phyloP scores from a whole-genome alignment of 331 rosid species.

The Saraca asoca region DNA sequence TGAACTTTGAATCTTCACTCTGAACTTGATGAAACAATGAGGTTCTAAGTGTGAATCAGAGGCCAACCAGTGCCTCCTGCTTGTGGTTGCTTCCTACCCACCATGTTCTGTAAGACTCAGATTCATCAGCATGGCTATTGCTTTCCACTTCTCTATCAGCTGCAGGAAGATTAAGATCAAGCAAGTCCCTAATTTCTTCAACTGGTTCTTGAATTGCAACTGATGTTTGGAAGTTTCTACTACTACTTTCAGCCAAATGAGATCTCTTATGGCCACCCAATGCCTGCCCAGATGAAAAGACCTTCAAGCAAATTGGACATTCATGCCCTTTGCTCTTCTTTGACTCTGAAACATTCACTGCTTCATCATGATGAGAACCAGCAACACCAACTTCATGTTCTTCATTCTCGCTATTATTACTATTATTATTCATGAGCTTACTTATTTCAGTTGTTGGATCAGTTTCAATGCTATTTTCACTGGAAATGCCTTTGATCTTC shows the following conservation, averaged over 20 bases:
- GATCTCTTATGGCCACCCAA: slow-evolving; percentile 96
- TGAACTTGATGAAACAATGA: no score
- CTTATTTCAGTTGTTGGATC: no score
- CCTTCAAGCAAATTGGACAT: slow-evolving; percentile 76
- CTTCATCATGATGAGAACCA: no score
- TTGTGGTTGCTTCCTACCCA: slow-evolving; percentile 66
- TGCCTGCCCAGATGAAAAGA: slow-evolving; percentile 83
- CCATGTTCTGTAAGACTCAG: slow-evolving; percentile 60
- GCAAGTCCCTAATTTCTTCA: slow-evolving; percentile 62
- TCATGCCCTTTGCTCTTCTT: slow-evolving; percentile 62
- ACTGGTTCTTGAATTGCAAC: slow-evolving; percentile 44
- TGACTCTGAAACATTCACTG: slow-evolving; percentile 11
- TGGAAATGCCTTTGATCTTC: no score
- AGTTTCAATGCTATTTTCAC: no score
- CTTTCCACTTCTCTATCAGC: slow-evolving; percentile 61
- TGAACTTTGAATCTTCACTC: no score
- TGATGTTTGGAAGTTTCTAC: slow-evolving; percentile 38
- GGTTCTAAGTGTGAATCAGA: no score
- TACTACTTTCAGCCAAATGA: slow-evolving; percentile 53
- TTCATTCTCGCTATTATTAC: no score
- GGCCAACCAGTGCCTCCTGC: slow-evolving; percentile 27
- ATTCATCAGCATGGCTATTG: slow-evolving; percentile 38
- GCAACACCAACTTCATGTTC: no score
- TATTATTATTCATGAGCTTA: no score
- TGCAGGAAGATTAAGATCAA: slow-evolving; percentile 95